Conservation (phyloP, 805 yeast species). For the Ogataea minuta region DNA sequence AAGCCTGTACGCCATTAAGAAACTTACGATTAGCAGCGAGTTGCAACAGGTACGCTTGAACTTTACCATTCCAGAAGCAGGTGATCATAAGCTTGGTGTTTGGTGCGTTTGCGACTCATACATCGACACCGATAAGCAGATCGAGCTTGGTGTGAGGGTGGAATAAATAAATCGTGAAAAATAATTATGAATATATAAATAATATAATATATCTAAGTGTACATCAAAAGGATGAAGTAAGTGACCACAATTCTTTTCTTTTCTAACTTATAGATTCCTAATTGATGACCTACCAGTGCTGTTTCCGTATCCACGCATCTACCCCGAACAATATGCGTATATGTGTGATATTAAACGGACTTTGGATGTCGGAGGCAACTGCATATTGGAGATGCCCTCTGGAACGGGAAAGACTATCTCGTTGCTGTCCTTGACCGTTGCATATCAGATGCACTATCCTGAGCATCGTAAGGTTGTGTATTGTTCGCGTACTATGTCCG, state of each 20-base stretch:
- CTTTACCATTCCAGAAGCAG: slow-evolving; percentile 58
- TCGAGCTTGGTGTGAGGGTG: slow-evolving; percentile 38
- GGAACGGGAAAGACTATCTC: slow-evolving; percentile 99
- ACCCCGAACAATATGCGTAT: slow-evolving; percentile 97
- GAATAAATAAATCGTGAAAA: slow-evolving; percentile 2
- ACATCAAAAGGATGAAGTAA: slow-evolving; percentile 5
- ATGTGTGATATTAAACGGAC: slow-evolving; percentile 95
- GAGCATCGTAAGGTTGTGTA: slow-evolving; percentile 92
- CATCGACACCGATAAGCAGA: slow-evolving; percentile 89
- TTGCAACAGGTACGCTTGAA: slow-evolving; percentile 51
- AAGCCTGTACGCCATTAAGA: slow-evolving; percentile 72
- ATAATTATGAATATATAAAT: background rate
- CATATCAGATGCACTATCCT: slow-evolving; percentile 91
- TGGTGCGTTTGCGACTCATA: slow-evolving; percentile 94
- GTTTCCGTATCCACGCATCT: slow-evolving; percentile 94
- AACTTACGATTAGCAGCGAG: slow-evolving; percentile 52
- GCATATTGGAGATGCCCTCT: slow-evolving; percentile 98
- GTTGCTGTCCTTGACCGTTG: slow-evolving; percentile 83
- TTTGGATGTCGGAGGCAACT: slow-evolving; percentile 93
- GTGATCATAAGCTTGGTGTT: slow-evolving; percentile 58
- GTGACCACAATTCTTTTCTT: background rate
- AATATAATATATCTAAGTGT: background rate
- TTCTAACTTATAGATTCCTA: slow-evolving; percentile 55
- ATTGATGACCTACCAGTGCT: slow-evolving; percentile 95
- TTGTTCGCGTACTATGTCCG: slow-evolving; percentile 99